Percentiles rank a stretch among this genome's conserved stretches.
These are phyloP conservation scores for Kwoniella europaea DNA, from an alignment of 768 basidiomycete species.

Conservation along the genomic window DNA sequence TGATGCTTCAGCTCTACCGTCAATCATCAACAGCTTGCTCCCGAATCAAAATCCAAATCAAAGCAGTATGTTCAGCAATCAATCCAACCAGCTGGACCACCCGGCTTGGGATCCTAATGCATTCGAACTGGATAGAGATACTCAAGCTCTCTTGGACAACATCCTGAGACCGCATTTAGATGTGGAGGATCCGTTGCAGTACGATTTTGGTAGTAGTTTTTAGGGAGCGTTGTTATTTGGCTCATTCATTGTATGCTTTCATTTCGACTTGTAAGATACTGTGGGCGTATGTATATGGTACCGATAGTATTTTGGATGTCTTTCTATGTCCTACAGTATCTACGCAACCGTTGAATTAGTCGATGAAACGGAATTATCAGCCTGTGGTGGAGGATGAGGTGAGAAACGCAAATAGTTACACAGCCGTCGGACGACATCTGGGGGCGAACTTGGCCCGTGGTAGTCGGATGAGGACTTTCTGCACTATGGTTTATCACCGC, in stretches of 20 bases:
- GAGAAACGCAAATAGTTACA: no score
- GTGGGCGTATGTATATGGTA: no score
- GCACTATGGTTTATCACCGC: no score
- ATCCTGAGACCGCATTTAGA: conserved; percentile 27
- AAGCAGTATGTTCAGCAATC: background rate
- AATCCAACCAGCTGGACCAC: background rate
- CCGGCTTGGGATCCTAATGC: conserved; percentile 16
- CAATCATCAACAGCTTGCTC: background rate
- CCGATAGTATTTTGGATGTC: no score
- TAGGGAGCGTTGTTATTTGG: background rate
- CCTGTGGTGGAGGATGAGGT: no score
- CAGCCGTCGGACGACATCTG: no score
- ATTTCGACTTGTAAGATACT: conserved; percentile 57
- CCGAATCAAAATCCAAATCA: background rate
- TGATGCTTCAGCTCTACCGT: conserved; percentile 1
- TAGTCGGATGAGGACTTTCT: no score
- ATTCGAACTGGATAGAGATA: conserved; percentile 17
- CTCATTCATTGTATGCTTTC: background rate
- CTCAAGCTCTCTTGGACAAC: conserved; percentile 25
- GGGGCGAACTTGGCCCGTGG: no score
- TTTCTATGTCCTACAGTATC: no score
- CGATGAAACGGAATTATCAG: no score
- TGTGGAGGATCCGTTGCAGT: conserved; percentile 13
- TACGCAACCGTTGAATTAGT: no score
- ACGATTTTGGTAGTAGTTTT: background rate